Conservation (phyloP, 192 early-diverging fungal species). For the Coemansia sp. region DNA sequence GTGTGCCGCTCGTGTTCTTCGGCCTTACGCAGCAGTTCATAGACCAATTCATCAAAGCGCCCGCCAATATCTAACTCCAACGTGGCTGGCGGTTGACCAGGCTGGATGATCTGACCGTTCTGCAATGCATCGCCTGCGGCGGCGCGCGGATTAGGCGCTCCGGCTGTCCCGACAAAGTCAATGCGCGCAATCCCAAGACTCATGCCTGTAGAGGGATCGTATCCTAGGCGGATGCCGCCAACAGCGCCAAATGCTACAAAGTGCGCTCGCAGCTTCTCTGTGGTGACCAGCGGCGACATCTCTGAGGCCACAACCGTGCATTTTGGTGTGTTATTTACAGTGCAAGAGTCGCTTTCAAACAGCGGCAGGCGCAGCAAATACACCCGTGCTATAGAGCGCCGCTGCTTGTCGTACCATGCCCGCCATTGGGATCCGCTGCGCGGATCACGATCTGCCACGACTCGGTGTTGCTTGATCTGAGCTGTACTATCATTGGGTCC, state of each 20-base stretch:
- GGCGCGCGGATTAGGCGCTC: conserved; percentile 37
- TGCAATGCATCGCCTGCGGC: conserved; percentile 41
- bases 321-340: conserved; percentile 13
- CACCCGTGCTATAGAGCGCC: not conserved
- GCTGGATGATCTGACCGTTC: conserved; percentile 18
- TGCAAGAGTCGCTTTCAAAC: conserved; percentile 36
- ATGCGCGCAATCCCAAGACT: conserved; percentile 52
- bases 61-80: conserved; percentile 27
- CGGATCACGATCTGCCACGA: conserved; percentile 21
- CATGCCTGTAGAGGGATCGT: conserved; percentile 50
- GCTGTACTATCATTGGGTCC: not conserved
- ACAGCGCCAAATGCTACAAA: conserved; percentile 47
- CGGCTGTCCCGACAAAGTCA: conserved; percentile 27
- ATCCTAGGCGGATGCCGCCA: conserved; percentile 33
- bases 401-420: conserved; percentile 30
- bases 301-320: conserved; percentile 36
- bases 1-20: conserved; percentile 6
- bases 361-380: conserved; percentile 36
- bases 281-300: conserved; percentile 49
- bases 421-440: conserved; percentile 20
- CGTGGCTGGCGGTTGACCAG: conserved; percentile 30
- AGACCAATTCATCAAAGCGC: conserved; percentile 24
- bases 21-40: not conserved
- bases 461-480: not conserved
- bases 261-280: conserved; percentile 39